Conservation (phyloP, 2,329 filamentous ascomycete genomes). For the Orbilia quercus region DNA sequence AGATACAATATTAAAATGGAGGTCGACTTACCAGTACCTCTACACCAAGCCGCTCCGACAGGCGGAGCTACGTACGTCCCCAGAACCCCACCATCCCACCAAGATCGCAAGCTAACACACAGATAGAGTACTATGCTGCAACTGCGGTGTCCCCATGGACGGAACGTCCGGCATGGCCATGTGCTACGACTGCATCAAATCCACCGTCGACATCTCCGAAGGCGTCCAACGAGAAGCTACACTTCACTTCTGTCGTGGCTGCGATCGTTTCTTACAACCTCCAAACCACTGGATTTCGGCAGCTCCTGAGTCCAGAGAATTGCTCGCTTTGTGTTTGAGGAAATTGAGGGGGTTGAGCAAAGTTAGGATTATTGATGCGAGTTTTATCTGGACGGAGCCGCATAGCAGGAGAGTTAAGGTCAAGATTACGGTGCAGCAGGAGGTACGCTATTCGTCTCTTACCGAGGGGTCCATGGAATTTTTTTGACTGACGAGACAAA, state of each 20-base stretch:
- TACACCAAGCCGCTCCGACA: conserved; percentile 62
- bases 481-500: background rate
- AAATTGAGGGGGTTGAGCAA: conserved; percentile 87
- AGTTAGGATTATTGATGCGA: conserved; percentile 93
- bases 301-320: conserved; percentile 85
- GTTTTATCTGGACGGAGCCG: conserved; percentile 98
- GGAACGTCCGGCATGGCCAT: conserved; percentile 84
- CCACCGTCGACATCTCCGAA: conserved; percentile 90
- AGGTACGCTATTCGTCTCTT: conserved; percentile 41
- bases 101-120: conserved; percentile 43
- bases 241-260: conserved; percentile 91
- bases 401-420: conserved; percentile 92
- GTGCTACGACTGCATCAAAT: conserved; percentile 95
- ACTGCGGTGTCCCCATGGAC: conserved; percentile 95
- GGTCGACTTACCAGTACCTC: conserved; percentile 63
- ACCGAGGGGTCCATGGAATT: background rate
- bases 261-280: conserved; percentile 90
- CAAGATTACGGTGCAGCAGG: conserved; percentile 91
- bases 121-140: conserved; percentile 90
- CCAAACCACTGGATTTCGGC: conserved; percentile 88
- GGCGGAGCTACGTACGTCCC: conserved; percentile 68
- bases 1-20: conserved; percentile 61
- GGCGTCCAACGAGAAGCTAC: conserved; percentile 91
- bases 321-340: conserved; percentile 89
- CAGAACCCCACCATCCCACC: conserved; percentile 37